These are phyloP conservation scores for Debaryomycetaceae sp. DNA, from an alignment of 1,139 yeast genomes.

Conservation along the genomic window DNA sequence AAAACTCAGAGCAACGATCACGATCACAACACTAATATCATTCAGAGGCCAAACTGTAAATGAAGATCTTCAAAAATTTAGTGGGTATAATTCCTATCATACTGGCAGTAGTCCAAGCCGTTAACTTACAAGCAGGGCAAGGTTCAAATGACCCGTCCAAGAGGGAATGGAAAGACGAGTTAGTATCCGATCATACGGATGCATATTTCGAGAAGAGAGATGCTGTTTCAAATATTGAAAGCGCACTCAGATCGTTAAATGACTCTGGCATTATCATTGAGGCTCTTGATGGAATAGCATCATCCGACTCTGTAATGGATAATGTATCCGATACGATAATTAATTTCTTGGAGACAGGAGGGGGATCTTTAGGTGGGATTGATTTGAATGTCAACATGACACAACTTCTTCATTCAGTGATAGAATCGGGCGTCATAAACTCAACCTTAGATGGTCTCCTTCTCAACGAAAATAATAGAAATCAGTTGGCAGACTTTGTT, in stretches of 20 bases:
- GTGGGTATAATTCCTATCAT: not conserved
- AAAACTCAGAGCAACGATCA: not conserved
- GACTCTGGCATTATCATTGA: slow-evolving; percentile 28
- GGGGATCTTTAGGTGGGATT: slow-evolving; percentile 8
- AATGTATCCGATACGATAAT: slow-evolving; percentile 18
- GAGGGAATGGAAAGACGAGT: not conserved
- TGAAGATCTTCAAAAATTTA: slow-evolving; percentile 1
- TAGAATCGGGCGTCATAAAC: slow-evolving; percentile 24
- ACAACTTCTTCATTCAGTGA: slow-evolving; percentile 15
- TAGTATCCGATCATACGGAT: not conserved
- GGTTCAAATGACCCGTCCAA: not conserved
- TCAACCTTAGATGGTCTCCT: slow-evolving; percentile 23
- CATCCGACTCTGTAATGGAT: slow-evolving; percentile 17
- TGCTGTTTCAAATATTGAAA: slow-evolving; percentile 15
- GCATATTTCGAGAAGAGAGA: slow-evolving; percentile 1
- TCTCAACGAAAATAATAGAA: slow-evolving; percentile 27
- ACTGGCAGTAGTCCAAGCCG: not conserved
- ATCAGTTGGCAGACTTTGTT: slow-evolving; percentile 19
- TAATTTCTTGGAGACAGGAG: slow-evolving; percentile 9
- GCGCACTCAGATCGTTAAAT: slow-evolving; percentile 19
- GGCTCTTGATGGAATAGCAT: slow-evolving; percentile 29
- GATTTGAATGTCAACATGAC: slow-evolving; percentile 21
- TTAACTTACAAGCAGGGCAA: not conserved
- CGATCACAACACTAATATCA: too few species aligned
- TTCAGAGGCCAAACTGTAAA: not conserved